A percentile compares a stretch with the other conserved stretches of the same genome.
phyloP scores from a whole-genome alignment of 352 stramenopile species.

The Peronosclerospora sorghi region DNA sequence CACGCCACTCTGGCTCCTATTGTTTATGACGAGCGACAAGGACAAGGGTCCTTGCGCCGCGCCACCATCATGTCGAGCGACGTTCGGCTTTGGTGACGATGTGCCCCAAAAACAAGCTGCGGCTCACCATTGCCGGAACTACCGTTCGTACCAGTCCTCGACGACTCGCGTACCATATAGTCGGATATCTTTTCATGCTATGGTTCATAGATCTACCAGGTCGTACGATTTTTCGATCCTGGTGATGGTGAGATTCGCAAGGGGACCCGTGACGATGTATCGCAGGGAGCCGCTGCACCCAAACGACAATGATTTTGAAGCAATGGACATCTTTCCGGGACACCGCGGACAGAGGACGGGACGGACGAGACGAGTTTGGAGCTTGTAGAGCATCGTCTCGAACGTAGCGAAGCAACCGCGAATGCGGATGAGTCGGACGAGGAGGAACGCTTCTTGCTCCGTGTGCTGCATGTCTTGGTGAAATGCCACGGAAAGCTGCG shows the following conservation, averaged over 20 bases:
- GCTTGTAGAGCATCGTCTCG: conserved; percentile 51
- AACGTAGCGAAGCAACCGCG: conserved; percentile 11
- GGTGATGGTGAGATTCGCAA: conserved; percentile 62
- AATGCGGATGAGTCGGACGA: conserved; percentile 37
- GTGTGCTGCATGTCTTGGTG: conserved; percentile 57
- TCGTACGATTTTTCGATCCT: conserved; percentile 43
- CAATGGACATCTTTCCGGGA: conserved; percentile 67
- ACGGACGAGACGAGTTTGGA: conserved; percentile 53
- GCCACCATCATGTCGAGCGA: conserved; percentile 57
- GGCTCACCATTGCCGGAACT: conserved; percentile 48
- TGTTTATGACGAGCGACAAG: conserved; percentile 44
- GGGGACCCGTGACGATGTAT: conserved; percentile 64
- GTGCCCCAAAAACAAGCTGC: conserved; percentile 80
- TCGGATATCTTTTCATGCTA: conserved; percentile 5
- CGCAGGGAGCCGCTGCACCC: conserved; percentile 70
- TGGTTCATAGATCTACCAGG: conserved; percentile 16
- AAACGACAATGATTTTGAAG: conserved; percentile 51
- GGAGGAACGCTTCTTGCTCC: conserved; percentile 56
- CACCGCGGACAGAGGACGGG: conserved; percentile 51
- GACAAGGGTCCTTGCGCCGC: conserved; percentile 76
- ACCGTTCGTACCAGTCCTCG: conserved; percentile 57
- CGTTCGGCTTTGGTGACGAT: conserved; percentile 85
- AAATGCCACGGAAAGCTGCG: conserved; percentile 74
- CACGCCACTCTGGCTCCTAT: conserved; percentile 5
- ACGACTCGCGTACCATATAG: conserved; percentile 2